These are phyloP conservation scores for Melanopsichium pennsylvanicum DNA, from an alignment of 1,284 basidiomycete genomes.

Conservation along the genomic window DNA sequence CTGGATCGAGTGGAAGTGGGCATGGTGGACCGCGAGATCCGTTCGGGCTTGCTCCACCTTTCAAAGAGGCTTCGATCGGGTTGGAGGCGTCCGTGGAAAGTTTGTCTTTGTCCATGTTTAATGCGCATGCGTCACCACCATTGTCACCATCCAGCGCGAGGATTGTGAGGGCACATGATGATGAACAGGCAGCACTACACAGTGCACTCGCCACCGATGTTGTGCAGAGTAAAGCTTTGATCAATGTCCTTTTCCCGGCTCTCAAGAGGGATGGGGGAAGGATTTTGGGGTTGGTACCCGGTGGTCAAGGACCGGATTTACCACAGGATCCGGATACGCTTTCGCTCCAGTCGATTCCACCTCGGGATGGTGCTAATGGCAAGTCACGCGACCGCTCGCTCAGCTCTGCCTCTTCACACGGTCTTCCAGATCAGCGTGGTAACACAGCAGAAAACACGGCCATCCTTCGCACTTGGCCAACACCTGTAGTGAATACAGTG, in stretches of 20 bases:
- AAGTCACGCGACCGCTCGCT: constrained; percentile 26
- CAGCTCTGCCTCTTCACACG: constrained; percentile 1
- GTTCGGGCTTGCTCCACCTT: constrained; percentile 28
- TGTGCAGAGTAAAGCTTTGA: constrained; percentile 33
- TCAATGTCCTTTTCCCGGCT: constrained; percentile 47
- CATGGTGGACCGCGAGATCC: constrained; percentile 13
- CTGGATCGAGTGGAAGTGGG: background rate
- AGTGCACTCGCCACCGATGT: constrained; percentile 46
- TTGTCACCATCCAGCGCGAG: constrained; percentile 30
- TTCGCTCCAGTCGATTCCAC: constrained; percentile 19
- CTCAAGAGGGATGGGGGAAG: constrained; percentile 43
- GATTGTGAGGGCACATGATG: constrained; percentile 22
- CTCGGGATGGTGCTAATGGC: constrained; percentile 5
- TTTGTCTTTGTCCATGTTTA: constrained; percentile 18
- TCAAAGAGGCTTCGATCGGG: constrained; percentile 4
- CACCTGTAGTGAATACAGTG: constrained; percentile 26
- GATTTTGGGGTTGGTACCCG: constrained; percentile 39
- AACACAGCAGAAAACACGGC: background rate
- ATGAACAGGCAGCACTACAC: constrained; percentile 35
- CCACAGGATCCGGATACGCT: constrained; percentile 41
- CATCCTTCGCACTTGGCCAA: constrained; percentile 22
- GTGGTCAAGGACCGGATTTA: constrained; percentile 26
- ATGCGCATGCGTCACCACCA: constrained; percentile 28
- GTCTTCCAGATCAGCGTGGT: background rate
- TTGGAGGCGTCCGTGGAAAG: constrained; percentile 24